Base-by-base conservation (phyloP, 768 basidiomycete species). In the Amanita pseudoporphyria region DNA sequence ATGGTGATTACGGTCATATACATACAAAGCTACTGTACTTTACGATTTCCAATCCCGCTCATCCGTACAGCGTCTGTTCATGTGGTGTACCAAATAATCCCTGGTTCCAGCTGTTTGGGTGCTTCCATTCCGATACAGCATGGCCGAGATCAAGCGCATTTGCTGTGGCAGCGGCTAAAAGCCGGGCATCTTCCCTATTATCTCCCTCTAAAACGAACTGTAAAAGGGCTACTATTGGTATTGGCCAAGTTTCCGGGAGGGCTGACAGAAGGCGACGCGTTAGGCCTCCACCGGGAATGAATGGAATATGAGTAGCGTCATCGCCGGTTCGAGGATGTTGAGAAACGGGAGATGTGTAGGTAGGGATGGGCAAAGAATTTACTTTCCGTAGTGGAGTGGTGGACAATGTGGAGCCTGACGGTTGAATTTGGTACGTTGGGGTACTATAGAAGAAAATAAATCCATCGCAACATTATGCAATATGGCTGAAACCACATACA, bases 151-250 rank as follows among this genome's bases (percentile, higher is more conserved):
- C 70, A 26, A 84, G 46, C 3, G 74, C 69, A 53, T 73, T 79
- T 36, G 70, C 67, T 6, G 73, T 69, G 22, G 74, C 77, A 5
- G 68, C 65, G 3, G 85, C 83, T 36, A 87, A 68, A 31, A 81
- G 58, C 16, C 71, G 68, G 0, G 88, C 87, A 61, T 92, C 88
- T n/a, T 61, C 69, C 51, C 82, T 71, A 57, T 92, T 92, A 61
- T 92, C 89, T 1, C 89, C 88, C 59, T 92, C 88, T 51, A 86
- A 69, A 9, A 80, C 87, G 58, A 87, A 91, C 41, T 87, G 84
- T 42, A 88, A 67, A 9, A 91, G 62, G 13, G 75, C 69, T 0
- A 74, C 77, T 1, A 72, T 76, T 19, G 82, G 81, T 36, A 76
- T 71, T 16, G 68, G 56, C 72, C 76, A 79, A 33, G 62, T 56